phyloP scores from a whole-genome alignment of 352 stramenopile species.

The Phytophthora macrochlamydospora region DNA sequence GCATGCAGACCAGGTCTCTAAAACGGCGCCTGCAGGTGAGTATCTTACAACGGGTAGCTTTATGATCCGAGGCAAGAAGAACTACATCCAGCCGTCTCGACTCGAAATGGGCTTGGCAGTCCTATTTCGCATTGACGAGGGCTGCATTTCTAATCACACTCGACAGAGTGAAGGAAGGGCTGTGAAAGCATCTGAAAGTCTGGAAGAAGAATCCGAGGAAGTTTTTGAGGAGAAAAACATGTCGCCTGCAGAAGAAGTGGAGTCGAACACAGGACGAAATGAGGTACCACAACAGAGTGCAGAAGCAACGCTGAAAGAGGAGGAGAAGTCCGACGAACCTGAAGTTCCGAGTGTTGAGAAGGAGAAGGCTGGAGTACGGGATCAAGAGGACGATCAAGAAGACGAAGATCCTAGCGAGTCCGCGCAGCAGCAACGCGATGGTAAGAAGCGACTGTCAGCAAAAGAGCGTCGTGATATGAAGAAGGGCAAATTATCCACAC shows the following conservation, averaged over 20 bases:
- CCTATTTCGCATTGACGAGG: conserved; percentile 92
- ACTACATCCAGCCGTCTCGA: conserved; percentile 89
- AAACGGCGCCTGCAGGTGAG: conserved; percentile 96
- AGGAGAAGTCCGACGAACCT: neutral
- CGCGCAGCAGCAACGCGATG: conserved; percentile 28
- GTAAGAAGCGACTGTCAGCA: conserved; percentile 65
- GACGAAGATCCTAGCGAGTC: neutral
- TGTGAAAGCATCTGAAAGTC: conserved; percentile 20
- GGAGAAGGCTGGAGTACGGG: conserved; percentile 8
- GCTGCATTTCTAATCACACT: conserved; percentile 67
- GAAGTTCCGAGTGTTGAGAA: conserved; percentile 5
- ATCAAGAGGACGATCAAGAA: conserved; percentile 19
- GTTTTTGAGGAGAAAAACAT: conserved; percentile 14
- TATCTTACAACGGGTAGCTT: conserved; percentile 97
- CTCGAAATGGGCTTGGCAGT: conserved; percentile 93
- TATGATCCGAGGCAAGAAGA: conserved; percentile 97
- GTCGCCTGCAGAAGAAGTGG: conserved; percentile 1
- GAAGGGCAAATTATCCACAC: conserved; percentile 48
- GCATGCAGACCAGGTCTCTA: conserved; percentile 97
- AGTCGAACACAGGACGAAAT: neutral
- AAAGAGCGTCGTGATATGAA: conserved; percentile 86
- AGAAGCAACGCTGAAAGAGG: neutral
- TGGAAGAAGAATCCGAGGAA: conserved; percentile 7
- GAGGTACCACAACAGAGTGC: neutral
- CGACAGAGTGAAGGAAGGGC: conserved; percentile 25